Evolutionary conservation across 805 yeast genomes (phyloP).

Genomic region (Saccharomycopsis fodiens): DNA sequence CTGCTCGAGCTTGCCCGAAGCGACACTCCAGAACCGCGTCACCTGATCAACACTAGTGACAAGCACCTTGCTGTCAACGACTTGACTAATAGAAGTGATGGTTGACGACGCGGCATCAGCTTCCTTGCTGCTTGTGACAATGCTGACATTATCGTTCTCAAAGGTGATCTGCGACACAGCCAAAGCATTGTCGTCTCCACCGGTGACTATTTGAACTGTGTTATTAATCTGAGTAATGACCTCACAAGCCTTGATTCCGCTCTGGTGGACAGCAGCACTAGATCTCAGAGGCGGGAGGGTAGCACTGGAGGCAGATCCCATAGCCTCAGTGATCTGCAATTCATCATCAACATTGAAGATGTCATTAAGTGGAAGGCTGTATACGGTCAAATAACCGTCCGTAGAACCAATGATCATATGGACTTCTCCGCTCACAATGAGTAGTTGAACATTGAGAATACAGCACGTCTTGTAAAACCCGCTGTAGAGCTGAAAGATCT

Average conservation of each 20-base stretch:
- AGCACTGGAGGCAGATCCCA: background rate
- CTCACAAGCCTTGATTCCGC: constrained; percentile 67
- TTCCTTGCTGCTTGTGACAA: background rate
- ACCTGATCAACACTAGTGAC: constrained; percentile 84
- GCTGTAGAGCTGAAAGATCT: constrained; percentile 37
- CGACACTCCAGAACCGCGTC: constrained; percentile 53
- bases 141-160: constrained; percentile 4
- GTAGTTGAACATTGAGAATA: constrained; percentile 52
- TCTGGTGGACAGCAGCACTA: constrained; percentile 65
- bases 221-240: constrained; percentile 18
- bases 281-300: constrained; percentile 21
- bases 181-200: constrained; percentile 90
- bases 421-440: constrained; percentile 26
- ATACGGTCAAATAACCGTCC: constrained; percentile 69
- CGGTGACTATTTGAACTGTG: constrained; percentile 45
- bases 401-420: constrained; percentile 61
- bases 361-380: constrained; percentile 35
- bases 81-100: constrained; percentile 52
- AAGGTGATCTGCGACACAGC: constrained; percentile 33
- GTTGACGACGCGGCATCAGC: constrained; percentile 75
- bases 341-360: constrained; percentile 1
- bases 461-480: constrained; percentile 71
- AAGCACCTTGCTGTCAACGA: constrained; percentile 31
- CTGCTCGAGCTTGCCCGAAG: constrained; percentile 26
- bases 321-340: background rate